Percentiles rank a stretch among this genome's conserved stretches.
These are phyloP conservation scores for Physaria fendleri DNA, from an alignment of 345 rosid species.

Conservation along the genomic window DNA sequence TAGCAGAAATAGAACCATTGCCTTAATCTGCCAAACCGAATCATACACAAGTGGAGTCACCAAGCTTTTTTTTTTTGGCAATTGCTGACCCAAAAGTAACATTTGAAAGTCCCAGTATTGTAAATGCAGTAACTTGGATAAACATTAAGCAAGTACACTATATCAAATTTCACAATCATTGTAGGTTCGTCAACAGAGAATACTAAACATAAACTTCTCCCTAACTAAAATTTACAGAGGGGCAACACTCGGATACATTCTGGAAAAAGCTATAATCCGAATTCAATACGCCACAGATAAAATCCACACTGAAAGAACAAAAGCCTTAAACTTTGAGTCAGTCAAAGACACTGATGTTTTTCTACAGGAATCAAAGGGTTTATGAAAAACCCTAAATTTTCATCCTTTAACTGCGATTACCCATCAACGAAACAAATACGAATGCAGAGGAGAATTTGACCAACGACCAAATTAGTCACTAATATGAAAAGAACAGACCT, in stretches of 20 bases:
- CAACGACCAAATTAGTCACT: neutral
- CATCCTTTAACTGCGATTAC: neutral
- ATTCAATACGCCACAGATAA: neutral
- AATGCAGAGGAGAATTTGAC: neutral
- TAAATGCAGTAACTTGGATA: neutral
- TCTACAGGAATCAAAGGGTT: constrained; percentile 13
- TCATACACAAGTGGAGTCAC: neutral
- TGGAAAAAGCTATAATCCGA: neutral
- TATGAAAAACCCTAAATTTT: constrained; percentile 24
- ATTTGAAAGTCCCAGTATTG: neutral
- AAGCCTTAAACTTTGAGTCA: neutral
- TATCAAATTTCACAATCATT: neutral
- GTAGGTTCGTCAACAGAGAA: neutral
- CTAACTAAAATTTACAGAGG: neutral
- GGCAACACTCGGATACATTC: neutral
- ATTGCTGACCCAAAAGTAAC: constrained; percentile 57
- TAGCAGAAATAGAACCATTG: constrained; percentile 5
- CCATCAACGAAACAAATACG: neutral
- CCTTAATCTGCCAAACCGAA: neutral
- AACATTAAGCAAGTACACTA: neutral
- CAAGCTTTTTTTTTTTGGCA: constrained; percentile 47
- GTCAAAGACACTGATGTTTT: neutral
- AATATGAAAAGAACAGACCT: constrained; percentile 16
- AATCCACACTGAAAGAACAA: neutral
- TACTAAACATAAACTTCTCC: neutral